A percentile compares a stretch with the other conserved stretches of the same genome.
Conservation (phyloP, 2,329 filamentous ascomycete species). For the Ceratocystis lukuohia region DNA sequence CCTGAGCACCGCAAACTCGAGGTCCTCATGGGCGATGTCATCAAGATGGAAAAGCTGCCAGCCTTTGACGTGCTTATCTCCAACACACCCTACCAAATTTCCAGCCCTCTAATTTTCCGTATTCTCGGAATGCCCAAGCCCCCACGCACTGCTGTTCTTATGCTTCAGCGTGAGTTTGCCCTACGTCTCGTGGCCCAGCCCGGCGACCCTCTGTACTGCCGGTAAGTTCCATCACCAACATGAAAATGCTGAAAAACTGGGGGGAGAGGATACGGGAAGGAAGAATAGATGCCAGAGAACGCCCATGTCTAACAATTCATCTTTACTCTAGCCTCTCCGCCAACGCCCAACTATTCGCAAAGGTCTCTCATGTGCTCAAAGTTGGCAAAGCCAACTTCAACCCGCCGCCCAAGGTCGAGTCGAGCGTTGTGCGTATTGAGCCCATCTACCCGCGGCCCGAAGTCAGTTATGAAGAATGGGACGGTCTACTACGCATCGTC, state of each 20-base stretch:
- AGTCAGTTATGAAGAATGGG: conserved; percentile 90
- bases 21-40: conserved; percentile 75
- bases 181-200: conserved; percentile 78
- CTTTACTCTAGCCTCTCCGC: conserved; percentile 46
- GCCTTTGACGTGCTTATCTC: conserved; percentile 75
- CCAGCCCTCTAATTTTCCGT: conserved; percentile 80
- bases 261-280: neutral
- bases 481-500: conserved; percentile 67
- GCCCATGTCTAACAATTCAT: neutral
- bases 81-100: conserved; percentile 62
- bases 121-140: conserved; percentile 70
- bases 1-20: conserved; percentile 74
- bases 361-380: conserved; percentile 65
- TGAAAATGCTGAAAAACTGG: neutral
- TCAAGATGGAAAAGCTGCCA: conserved; percentile 66
- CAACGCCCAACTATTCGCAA: conserved; percentile 79
- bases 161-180: conserved; percentile 94
- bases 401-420: conserved; percentile 85
- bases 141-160: conserved; percentile 74
- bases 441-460: conserved; percentile 69
- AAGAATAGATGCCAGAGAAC: neutral
- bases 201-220: conserved; percentile 76
- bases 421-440: conserved; percentile 76
- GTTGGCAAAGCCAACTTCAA: conserved; percentile 95
- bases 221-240: conserved; percentile 27